A percentile compares a stretch with the other conserved stretches of the same genome.
Conservation (phyloP, 805 yeast species). For the Sugiyamaella smithiae region DNA sequence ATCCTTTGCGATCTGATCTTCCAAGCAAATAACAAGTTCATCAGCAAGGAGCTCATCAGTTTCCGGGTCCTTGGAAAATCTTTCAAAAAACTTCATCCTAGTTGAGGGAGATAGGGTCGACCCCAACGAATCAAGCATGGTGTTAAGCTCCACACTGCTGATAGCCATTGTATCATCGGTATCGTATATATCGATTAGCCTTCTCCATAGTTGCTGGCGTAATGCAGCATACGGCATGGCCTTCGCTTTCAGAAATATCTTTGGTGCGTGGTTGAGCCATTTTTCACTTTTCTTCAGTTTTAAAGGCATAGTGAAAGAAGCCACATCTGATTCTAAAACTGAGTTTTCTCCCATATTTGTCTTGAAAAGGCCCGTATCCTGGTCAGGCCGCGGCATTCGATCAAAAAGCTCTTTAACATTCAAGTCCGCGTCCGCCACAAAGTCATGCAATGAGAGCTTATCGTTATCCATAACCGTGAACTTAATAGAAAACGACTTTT, state of each 20-base stretch:
- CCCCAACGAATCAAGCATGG: constrained; percentile 65
- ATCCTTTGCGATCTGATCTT: constrained; percentile 34
- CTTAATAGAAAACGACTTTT: constrained; percentile 60
- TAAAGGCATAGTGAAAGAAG: constrained; percentile 38
- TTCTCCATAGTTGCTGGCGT: constrained; percentile 67
- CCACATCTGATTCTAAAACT: constrained; percentile 5
- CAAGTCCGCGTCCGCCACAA: constrained; percentile 64
- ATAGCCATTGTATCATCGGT: constrained; percentile 43
- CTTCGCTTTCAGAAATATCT: constrained; percentile 56
- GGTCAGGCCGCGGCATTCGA: constrained; percentile 34
- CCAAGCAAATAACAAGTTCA: constrained; percentile 54
- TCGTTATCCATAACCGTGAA: constrained; percentile 84
- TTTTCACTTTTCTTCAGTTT: constrained; percentile 28
- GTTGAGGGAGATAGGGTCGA: constrained; percentile 40
- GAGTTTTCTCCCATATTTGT: constrained; percentile 18
- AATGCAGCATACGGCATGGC: constrained; percentile 65
- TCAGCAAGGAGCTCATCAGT: constrained; percentile 49
- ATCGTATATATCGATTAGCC: constrained; percentile 55
- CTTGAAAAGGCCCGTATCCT: constrained; percentile 35
- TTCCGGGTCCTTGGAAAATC: constrained; percentile 32
- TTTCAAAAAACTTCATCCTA: constrained; percentile 31
- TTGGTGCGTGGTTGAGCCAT: constrained; percentile 47
- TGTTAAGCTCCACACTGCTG: constrained; percentile 58
- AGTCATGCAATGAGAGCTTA: constrained; percentile 75
- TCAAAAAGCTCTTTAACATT: constrained; percentile 50